Conservation (phyloP, 176 grass and related monocot species). For the Dactylis glomerata region DNA sequence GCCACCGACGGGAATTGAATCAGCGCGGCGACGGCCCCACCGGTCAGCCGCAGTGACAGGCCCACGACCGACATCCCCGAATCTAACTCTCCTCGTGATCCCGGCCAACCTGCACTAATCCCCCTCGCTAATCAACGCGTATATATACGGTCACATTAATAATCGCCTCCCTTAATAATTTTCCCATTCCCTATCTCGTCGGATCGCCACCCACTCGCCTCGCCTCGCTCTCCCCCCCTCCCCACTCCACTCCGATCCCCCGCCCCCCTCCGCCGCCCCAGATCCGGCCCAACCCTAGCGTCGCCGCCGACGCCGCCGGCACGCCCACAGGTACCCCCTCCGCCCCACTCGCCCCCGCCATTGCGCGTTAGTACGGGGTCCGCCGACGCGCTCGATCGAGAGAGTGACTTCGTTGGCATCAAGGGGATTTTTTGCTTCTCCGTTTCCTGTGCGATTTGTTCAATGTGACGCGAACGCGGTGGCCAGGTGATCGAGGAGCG, state of each 20-base stretch:
- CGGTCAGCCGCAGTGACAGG: background rate
- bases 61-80: constrained; percentile 39
- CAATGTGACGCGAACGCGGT: background rate
- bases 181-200: constrained; percentile 31
- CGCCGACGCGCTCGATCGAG: background rate
- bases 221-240: background rate
- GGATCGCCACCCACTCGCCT: constrained; percentile 51
- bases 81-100: background rate
- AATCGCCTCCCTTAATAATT: background rate
- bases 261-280: background rate
- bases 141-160: background rate
- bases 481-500: constrained; percentile 1
- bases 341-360: background rate
- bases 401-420: background rate
- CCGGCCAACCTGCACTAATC: constrained; percentile 21
- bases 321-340: constrained; percentile 18
- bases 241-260: background rate
- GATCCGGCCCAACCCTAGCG: constrained; percentile 41
- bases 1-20: too few species aligned
- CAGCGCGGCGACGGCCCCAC: background rate
- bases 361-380: background rate
- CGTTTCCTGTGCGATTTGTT: background rate
- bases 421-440: too few species aligned
- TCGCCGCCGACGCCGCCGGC: background rate
- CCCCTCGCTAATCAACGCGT: constrained; percentile 9